These are phyloP conservation scores for Tetracentron sinense DNA, from an alignment of 164 flowering plant species.

Conservation along the genomic window DNA sequence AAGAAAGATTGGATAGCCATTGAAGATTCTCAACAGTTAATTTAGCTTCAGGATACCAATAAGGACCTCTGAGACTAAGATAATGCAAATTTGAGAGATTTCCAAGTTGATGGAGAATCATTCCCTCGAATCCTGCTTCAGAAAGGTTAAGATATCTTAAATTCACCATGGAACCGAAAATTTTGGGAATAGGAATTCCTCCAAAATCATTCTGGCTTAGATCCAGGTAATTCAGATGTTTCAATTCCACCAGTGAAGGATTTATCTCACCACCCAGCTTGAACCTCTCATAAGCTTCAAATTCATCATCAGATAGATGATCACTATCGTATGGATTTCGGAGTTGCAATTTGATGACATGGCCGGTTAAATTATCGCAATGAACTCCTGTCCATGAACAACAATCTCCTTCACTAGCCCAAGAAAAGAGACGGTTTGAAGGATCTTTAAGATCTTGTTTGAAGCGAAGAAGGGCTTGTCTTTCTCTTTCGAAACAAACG, in stretches of 20 bases:
- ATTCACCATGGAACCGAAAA: neutral
- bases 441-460: neutral
- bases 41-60: too few species aligned
- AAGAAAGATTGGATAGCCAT: constrained; percentile 14
- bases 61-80: neutral
- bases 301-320: too few species aligned
- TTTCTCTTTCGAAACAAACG: neutral
- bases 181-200: neutral
- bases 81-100: neutral
- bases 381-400: neutral
- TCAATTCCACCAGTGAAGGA: neutral
- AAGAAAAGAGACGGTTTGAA: neutral
- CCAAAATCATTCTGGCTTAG: neutral
- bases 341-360: neutral
- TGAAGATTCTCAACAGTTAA: neutral
- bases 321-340: neutral
- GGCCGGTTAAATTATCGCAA: neutral
- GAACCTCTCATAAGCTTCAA: too few species aligned
- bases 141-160: neutral
- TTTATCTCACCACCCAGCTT: neutral
- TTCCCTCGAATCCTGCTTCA: neutral
- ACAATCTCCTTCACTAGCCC: neutral
- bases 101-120: neutral
- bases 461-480: neutral
- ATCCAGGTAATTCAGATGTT: neutral